Base-by-base conservation (phyloP, 2,329 filamentous ascomycete genomes). In the Microdochium nivale region DNA sequence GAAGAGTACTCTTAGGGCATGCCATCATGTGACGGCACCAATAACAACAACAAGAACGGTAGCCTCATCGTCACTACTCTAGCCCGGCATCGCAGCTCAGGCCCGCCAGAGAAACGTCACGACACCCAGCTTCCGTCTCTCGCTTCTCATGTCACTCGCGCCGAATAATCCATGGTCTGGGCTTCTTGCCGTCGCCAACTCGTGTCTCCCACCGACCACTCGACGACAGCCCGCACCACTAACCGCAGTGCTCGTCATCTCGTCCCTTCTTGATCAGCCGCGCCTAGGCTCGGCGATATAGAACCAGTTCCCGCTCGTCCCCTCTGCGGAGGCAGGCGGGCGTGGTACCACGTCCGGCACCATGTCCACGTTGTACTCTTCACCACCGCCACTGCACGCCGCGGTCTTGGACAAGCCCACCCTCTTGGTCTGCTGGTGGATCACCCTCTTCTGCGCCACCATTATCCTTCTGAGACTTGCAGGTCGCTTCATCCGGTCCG, bases 381-480 rank as follows among this genome's bases (percentile, higher is more conserved):
- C 73, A 14, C 73, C 79, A 49, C 79, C 79, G 52, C 64, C 68
- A 48, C 64, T 74, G 51, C 72, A 70, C 57, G 62, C 68, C 33
- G 73, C 74, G 62, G 66, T 70, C 51, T 64, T 76, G 49, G 86
- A 94, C 70, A 95, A 95, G 66, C 90, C 92, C n/a, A 95, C 91
- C 0, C 75, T 99, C 48, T 78, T 99, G 56, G 90, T 96, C 60
- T 95, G 88, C 68, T 97, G 92, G 91, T 97, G 92, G 91, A 90
- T 87, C 56, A 94, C 90, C 27, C 76, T 83, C 14, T 92, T 94
- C 67, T 87, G 90, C 55, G 77, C 90, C 40, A 80, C 85, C 55
- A 90, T 96, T 63, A 96, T 99, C 57, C 67, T 91, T 44, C 74
- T 92, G 51, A 83, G 94, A n/a, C 72, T 96, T 25, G 75, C 76